Conservation (phyloP, 116 monocot species). For the Zostera marina region DNA sequence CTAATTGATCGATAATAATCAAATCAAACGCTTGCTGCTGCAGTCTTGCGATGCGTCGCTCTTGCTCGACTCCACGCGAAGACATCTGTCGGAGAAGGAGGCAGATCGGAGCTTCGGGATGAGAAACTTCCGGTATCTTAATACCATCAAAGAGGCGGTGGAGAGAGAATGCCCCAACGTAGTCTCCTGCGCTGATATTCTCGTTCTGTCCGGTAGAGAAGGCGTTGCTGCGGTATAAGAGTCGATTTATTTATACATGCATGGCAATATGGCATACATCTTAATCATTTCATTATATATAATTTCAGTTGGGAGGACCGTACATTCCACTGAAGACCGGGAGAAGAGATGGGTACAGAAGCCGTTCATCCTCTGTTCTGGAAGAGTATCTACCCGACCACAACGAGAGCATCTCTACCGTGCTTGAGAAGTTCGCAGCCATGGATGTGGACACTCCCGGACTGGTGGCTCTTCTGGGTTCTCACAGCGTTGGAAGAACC, state of each 20-base stretch:
- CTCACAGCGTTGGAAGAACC: slow-evolving; percentile 79
- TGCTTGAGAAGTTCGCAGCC: slow-evolving; percentile 59
- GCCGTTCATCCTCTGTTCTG: slow-evolving; percentile 31
- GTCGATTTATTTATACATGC: neutral
- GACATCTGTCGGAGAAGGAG: slow-evolving; percentile 75
- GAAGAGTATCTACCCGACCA: slow-evolving; percentile 75
- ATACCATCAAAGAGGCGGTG: slow-evolving; percentile 73
- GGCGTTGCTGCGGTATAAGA: slow-evolving; percentile 41
- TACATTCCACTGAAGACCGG: slow-evolving; percentile 76
- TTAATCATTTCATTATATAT: neutral
- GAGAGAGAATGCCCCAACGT: slow-evolving; percentile 89
- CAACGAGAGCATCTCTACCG: slow-evolving; percentile 59
- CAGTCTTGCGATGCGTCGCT: slow-evolving; percentile 87
- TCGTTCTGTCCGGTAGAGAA: slow-evolving; percentile 73
- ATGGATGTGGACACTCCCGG: slow-evolving; percentile 67
- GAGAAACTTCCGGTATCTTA: slow-evolving; percentile 81
- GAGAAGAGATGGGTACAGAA: slow-evolving; percentile 56
- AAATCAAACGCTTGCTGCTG: neutral
- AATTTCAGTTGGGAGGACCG: slow-evolving; percentile 49
- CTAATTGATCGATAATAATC: too few relatives aligned
- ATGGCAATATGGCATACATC: neutral
- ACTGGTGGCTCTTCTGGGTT: slow-evolving; percentile 65
- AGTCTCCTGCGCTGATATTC: slow-evolving; percentile 72
- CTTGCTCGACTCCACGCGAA: slow-evolving; percentile 72
- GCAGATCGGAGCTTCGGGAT: slow-evolving; percentile 73